Conservation (phyloP, 495 filamentous ascomycete species). For the Xylaria grammica region DNA sequence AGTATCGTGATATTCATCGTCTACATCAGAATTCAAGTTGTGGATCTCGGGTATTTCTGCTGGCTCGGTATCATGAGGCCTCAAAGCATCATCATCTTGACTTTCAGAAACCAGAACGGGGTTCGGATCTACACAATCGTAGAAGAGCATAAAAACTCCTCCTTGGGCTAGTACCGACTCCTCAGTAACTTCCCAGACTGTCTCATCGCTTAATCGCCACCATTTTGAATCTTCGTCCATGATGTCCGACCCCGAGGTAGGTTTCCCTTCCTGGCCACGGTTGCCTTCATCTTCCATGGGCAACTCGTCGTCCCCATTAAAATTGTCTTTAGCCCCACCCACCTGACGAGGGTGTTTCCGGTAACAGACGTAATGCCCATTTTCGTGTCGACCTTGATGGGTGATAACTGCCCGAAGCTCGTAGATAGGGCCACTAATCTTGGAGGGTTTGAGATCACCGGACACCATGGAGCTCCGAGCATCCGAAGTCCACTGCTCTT, state of each 20-base stretch:
- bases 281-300: neutral
- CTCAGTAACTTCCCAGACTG: constrained; percentile 76
- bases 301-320: constrained; percentile 12
- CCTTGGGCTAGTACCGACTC: constrained; percentile 73
- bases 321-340: neutral
- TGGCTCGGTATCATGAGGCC: neutral
- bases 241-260: constrained; percentile 29
- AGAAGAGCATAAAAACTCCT: constrained; percentile 96
- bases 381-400: constrained; percentile 89
- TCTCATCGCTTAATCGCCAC: constrained; percentile 88
- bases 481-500: constrained; percentile 71
- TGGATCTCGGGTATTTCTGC: neutral
- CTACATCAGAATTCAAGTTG: neutral
- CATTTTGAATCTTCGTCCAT: constrained; percentile 56
- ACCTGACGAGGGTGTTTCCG: constrained; percentile 61
- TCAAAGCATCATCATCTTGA: constrained; percentile 1
- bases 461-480: constrained; percentile 73
- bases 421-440: constrained; percentile 65
- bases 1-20: neutral
- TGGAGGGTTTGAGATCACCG: constrained; percentile 44
- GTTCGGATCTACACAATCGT: constrained; percentile 68
- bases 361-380: constrained; percentile 95
- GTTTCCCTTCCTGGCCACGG: neutral
- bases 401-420: constrained; percentile 84
- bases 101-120: constrained; percentile 31